Percentiles rank a stretch among this genome's conserved stretches.
phyloP scores from a whole-genome alignment of 116 monocot species.

The Dioscorea cayenensis region DNA sequence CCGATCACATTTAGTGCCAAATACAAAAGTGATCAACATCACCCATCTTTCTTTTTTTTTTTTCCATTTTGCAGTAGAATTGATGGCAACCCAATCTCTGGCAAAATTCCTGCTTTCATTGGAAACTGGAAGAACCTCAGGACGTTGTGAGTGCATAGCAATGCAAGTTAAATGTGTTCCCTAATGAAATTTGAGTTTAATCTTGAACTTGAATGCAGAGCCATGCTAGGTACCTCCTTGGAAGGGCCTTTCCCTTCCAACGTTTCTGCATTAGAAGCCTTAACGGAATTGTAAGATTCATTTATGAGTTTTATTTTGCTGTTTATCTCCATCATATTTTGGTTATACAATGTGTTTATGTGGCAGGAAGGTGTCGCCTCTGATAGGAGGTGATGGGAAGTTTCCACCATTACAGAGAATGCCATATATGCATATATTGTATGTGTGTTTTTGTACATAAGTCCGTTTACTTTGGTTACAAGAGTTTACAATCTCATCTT shows the following conservation, averaged over 20 bases:
- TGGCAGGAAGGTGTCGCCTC: conserved; percentile 18
- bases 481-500: no score
- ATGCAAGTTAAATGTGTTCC: not conserved
- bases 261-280: conserved; percentile 1
- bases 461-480: not conserved
- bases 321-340: not conserved
- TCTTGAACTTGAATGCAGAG: not conserved
- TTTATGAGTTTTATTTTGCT: not conserved
- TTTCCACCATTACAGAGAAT: conserved; percentile 13
- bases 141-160: conserved; percentile 20
- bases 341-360: not conserved
- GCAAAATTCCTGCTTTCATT: conserved; percentile 40
- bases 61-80: conserved; percentile 23
- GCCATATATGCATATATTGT: not conserved
- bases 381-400: conserved; percentile 15
- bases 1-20: not conserved
- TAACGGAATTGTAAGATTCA: conserved; percentile 3
- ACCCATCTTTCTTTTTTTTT: not conserved
- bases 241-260: conserved; percentile 22
- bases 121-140: conserved; percentile 34
- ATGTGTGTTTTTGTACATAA: conserved; percentile 1
- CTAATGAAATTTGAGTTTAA: not conserved
- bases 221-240: conserved; percentile 25
- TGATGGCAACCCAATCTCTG: conserved; percentile 34
- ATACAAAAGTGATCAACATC: not conserved